Conservation (phyloP, 768 basidiomycete species). For the Cubamyces sp. region DNA sequence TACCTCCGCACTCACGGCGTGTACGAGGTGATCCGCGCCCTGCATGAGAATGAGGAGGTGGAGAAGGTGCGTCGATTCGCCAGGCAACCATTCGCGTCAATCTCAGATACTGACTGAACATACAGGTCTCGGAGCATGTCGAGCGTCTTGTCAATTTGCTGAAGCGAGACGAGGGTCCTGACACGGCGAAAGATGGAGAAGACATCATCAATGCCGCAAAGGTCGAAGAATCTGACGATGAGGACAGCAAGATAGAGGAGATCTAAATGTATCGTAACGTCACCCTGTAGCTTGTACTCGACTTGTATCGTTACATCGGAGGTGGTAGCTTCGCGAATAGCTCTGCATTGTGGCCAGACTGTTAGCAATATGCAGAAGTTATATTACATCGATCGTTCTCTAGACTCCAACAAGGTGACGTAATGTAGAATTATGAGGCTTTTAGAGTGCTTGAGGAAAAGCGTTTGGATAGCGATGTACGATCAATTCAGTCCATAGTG, state of each 20-base stretch:
- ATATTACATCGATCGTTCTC: not conserved
- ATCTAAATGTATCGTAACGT: conserved; percentile 44
- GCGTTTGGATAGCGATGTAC: not conserved
- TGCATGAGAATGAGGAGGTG: conserved; percentile 78
- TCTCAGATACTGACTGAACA: not conserved
- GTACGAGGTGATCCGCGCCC: conserved; percentile 80
- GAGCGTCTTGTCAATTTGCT: conserved; percentile 88
- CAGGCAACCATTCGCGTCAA: not conserved
- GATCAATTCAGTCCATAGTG: not conserved
- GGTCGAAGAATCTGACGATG: conserved; percentile 51
- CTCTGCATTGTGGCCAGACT: not conserved
- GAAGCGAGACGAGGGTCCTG: conserved; percentile 71
- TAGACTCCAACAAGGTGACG: not conserved
- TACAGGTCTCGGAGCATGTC: conserved; percentile 82
- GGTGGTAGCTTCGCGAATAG: not conserved
- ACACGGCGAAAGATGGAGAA: conserved; percentile 42
- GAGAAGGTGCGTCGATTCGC: conserved; percentile 59
- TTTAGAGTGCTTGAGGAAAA: not conserved
- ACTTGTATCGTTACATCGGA: conserved; percentile 12
- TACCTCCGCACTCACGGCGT: conserved; percentile 78
- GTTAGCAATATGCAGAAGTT: not conserved
- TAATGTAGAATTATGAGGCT: not conserved
- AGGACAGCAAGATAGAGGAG: conserved; percentile 77
- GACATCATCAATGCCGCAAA: conserved; percentile 29
- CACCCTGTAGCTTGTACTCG: conserved; percentile 10